Evolutionary conservation across 2,329 filamentous ascomycete species (phyloP), one percentile per base, ranked within the genome.

Genomic region (Plenodomus biglobosus): DNA sequence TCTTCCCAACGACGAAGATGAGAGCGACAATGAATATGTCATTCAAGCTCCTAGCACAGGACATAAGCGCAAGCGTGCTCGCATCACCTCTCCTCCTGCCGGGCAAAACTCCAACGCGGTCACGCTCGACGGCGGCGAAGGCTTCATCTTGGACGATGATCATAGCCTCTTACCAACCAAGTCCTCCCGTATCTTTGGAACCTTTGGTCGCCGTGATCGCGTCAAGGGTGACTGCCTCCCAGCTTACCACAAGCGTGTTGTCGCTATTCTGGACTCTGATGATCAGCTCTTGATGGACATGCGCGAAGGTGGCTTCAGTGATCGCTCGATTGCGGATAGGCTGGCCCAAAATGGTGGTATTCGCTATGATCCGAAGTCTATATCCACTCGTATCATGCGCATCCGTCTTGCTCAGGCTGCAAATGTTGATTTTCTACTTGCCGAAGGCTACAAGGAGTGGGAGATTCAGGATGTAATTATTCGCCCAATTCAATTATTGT

Each of bases 381-480:
- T 81, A 43, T 71, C 72, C 17, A 76, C 75, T 27, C 76, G 78
- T 34, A 78, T 75, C 62, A 58, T 65, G 36, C 75, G 78, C 18
- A 70, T 80, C 41, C 73, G 73, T 44, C 66, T 71, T 32, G 72
- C 70, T 1, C 65, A 78, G 38, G 71, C 73, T 27, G 63, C 71
- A 32, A 68, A 69, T 18, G 68, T 76, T n/a, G 76, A 80, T 48
- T 69, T 73, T 38, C 64, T 73, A 19, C 66, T 81, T 0, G 70
- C 76, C 38, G 73, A 76, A 41, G 73, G 77, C 34, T 62, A 76
- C 50, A 76, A 70, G 41, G 76, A 78, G 56, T 81, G 78, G 79
- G 71, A 76, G 42, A 65, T 71, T 11, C 73, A 72, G 16, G 78
- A 81, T 61, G 78, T 79, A 63, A 56, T 69, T 59, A 17, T 8